Evolutionary conservation across 495 filamentous ascomycete species (phyloP), one percentile per base, ranked within the genome.

Genomic region (Penicillium goetzii): DNA sequence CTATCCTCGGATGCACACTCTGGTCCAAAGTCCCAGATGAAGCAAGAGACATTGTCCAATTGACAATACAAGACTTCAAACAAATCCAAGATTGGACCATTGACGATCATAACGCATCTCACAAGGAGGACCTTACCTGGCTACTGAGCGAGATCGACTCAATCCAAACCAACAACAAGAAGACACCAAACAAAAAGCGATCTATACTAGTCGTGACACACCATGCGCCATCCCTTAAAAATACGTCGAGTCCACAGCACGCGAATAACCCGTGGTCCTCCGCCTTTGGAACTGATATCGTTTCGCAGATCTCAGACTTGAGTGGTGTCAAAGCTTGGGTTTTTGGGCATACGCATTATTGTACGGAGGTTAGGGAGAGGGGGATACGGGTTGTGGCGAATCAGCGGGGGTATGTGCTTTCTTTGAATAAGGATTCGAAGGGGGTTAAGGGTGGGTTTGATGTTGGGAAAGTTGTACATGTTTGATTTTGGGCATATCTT

Each of bases 1-100:
- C 78, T 0, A 69, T 88, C 7, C 74, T 88, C 0, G 86, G 86
- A 32, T 86, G 81, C 62, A 87, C 84, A 0, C 78, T 88, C 0
- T 85, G 84, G 80, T 85, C 85, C 0, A 57, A 72, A 15, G 74
- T 88, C 14, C 76, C 81, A 4, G 28, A 70, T 19, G 68, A 77
- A 33, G 56, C 68, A 32, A 64, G 41, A 21, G 77, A 68, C 1
- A 71, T 78, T 11, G 81, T 88, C 6, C 36, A 50, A 17, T 65
- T 60, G 5, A 79, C 68, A 54, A 68, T 87, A 34, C 72, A 76
- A 38, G 84, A 88, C 60, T 87, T 86, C 51, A 65, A 76, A 19
- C 69, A 76, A 51, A 86, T 88, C 33, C 33, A 71, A 19, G 68
- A 61, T 28, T 88, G 86, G 84, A 80, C 76, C 0, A 61, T 81